Base-by-base conservation (phyloP, 805 yeast species). In the Aciculoconidium aculeatum region DNA sequence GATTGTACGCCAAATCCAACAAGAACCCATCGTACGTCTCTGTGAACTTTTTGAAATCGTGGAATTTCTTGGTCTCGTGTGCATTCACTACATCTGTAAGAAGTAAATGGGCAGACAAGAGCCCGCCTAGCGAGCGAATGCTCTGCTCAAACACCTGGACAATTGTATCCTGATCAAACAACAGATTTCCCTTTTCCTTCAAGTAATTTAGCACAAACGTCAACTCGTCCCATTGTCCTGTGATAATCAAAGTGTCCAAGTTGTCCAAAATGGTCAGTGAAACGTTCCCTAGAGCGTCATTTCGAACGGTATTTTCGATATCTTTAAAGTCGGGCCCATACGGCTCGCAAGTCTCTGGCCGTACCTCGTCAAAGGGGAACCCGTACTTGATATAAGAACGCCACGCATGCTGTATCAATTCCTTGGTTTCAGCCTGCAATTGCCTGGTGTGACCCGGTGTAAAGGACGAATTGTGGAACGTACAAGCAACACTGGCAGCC, bases 71-170 rank as follows among this genome's bases (percentile, higher is more conserved):
- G 20, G 7, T n/a, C 14, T 23, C 14, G 15, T 15, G 18, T 10
- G 15, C 7, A 17, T 39, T 39, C 9, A 33, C 35, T 4, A 44
- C 37, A 27, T 62, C 67, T 2, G 59, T 45, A 7, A 65, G 44
- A 6, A 65, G 45, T 24, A 85, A 57, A 56, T 88, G 96, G 0
- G 85, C 75, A 2, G 90, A 77, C 13, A 88, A 47, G 17, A 88
- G 60, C 0, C 95, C 86, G 0, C 97, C 97, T 15, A 88, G 48
- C 2, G 84, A 72, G 21, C 97, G 58, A 11, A 90, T 88, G 4
- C 86, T 75, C 3, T 83, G 70, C 52, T 88, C 97, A 52, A 88
- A 88, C 1, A 88, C 94, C 47, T 88, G 96, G 0, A 88, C 80
- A 2, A 78, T 74, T 7, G 86, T 69, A 36, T 84, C 75, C 21